These are phyloP conservation scores for Metschnikowia aberdeeniae DNA, from an alignment of 805 yeast species.

Conservation along the genomic window DNA sequence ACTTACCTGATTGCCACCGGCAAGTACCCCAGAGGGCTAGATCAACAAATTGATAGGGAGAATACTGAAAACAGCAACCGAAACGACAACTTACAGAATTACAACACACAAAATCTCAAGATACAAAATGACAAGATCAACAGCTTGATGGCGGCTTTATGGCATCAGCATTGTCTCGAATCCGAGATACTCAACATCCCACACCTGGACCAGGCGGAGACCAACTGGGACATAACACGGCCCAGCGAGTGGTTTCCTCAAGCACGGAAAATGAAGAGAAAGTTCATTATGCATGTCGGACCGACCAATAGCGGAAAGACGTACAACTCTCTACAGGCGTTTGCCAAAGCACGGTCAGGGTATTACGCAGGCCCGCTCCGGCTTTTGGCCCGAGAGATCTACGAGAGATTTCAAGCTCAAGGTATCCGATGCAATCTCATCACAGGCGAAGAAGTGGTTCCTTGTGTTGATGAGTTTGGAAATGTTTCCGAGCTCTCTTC, in stretches of 20 bases:
- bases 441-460: constrained; percentile 93
- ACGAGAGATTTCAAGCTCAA: constrained; percentile 67
- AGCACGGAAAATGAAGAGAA: constrained; percentile 75
- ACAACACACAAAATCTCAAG: not conserved
- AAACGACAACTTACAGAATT: too few relatives aligned
- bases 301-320: constrained; percentile 98
- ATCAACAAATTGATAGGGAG: not conserved
- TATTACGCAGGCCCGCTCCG: constrained; percentile 94
- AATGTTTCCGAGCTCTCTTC: constrained; percentile 70
- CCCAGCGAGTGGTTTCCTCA: constrained; percentile 71
- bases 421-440: constrained; percentile 73
- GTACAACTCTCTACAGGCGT: constrained; percentile 67
- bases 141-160: constrained; percentile 3
- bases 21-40: constrained; percentile 5
- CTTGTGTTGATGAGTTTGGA: constrained; percentile 65
- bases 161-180: constrained; percentile 9
- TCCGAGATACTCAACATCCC: constrained; percentile 2
- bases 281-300: constrained; percentile 89
- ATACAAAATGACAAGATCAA: not conserved
- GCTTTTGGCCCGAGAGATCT: constrained; percentile 85
- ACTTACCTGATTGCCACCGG: constrained; percentile 7
- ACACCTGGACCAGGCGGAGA: constrained; percentile 6
- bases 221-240: constrained; percentile 19
- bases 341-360: constrained; percentile 66
- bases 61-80: too few relatives aligned